phyloP scores from a whole-genome alignment of 108 stramenopile species.

The Parietichytrium sp. region DNA sequence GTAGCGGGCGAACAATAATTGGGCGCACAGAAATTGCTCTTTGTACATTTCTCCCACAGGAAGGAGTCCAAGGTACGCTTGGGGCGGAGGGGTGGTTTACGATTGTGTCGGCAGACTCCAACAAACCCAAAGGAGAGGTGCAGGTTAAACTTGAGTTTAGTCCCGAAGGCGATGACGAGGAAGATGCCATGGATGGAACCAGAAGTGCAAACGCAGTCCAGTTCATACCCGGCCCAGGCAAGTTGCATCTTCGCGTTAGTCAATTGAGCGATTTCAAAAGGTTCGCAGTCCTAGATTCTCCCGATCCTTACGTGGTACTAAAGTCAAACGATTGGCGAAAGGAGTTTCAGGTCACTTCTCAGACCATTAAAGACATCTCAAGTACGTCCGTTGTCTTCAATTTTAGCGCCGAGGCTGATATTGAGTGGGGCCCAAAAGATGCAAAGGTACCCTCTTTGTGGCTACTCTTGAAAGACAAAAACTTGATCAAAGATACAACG shows the following conservation, averaged over 20 bases:
- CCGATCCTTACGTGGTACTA: constrained; percentile 15
- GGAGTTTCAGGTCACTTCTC: neutral
- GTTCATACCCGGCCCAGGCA: neutral
- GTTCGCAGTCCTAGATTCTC: no score
- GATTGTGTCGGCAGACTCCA: neutral
- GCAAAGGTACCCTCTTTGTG: neutral
- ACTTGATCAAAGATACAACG: neutral
- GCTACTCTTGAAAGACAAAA: neutral
- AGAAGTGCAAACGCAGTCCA: neutral
- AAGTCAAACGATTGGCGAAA: constrained; percentile 13
- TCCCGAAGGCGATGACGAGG: neutral
- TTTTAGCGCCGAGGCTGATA: neutral
- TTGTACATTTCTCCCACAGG: neutral
- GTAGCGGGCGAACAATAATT: neutral
- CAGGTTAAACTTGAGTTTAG: neutral
- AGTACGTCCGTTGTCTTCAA: neutral
- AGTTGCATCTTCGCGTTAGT: neutral
- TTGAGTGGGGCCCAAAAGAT: constrained; percentile 2
- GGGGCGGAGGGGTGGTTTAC: constrained; percentile 21
- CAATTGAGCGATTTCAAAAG: no score
- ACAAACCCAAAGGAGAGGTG: neutral
- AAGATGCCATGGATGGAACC: neutral
- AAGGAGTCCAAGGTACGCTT: neutral
- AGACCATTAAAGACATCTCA: no score
- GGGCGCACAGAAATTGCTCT: neutral